A percentile compares a stretch with the other conserved stretches of the same genome.
phyloP scores from a whole-genome alignment of 2,329 filamentous ascomycete genomes.

The Ophiostoma sp. region DNA sequence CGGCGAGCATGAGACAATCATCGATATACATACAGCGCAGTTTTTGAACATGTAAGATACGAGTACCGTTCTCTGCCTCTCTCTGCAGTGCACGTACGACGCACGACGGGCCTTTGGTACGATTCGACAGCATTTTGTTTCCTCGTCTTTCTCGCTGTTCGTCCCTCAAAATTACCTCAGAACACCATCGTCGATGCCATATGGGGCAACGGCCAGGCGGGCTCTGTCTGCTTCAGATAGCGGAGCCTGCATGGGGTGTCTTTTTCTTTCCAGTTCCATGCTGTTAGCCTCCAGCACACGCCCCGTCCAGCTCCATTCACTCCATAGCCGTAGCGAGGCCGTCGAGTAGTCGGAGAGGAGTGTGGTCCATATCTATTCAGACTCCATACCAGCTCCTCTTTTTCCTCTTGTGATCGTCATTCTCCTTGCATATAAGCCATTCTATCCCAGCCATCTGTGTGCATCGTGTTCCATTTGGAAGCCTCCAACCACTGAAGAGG shows the following conservation, averaged over 20 bases:
- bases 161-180: no score
- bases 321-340: not conserved
- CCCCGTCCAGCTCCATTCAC: conserved; percentile 1
- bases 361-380: not conserved
- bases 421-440: not conserved
- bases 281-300: no score
- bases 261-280: conserved; percentile 1
- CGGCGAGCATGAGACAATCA: no score
- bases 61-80: no score
- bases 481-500: no score
- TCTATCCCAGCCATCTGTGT: not conserved
- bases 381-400: conserved; percentile 1
- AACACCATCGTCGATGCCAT: conserved; percentile 8
- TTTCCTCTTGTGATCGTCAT: conserved; percentile 2
- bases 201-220: not conserved
- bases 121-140: no score
- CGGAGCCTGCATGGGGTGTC: conserved; percentile 17
- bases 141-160: no score
- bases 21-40: no score
- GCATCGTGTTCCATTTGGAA: not conserved
- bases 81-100: no score
- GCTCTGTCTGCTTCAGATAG: conserved; percentile 3
- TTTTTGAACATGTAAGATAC: no score
- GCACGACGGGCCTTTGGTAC: no score
- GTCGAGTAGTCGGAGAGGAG: not conserved